phyloP scores from a whole-genome alignment of 2,329 filamentous ascomycete species.

The Aspergillus thermomutatus region DNA sequence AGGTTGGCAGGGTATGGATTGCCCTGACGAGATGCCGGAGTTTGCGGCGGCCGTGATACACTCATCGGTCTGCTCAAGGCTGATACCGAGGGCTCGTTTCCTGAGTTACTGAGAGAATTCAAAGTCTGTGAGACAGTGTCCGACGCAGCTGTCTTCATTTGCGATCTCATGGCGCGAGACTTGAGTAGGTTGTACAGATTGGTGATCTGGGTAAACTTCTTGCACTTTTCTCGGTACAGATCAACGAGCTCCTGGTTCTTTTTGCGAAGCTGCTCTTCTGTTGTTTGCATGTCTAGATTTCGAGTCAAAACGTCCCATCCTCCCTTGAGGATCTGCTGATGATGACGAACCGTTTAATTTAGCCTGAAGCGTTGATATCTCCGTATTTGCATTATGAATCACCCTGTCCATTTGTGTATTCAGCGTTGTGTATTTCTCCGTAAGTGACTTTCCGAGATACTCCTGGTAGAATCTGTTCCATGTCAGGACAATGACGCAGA shows the following conservation, averaged over 20 bases:
- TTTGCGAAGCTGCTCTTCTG: slow-evolving; percentile 61
- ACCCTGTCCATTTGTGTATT: slow-evolving; percentile 68
- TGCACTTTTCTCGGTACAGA: slow-evolving; percentile 67
- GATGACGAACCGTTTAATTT: slow-evolving; percentile 59
- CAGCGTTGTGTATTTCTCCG: slow-evolving; percentile 66
- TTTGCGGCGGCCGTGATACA: slow-evolving; percentile 21
- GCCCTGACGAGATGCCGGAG: slow-evolving; percentile 20
- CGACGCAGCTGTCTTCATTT: slow-evolving; percentile 54
- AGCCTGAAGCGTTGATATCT: slow-evolving; percentile 64
- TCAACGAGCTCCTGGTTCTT: slow-evolving; percentile 71
- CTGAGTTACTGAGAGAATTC: slow-evolving; percentile 29
- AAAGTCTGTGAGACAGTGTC: slow-evolving; percentile 50
- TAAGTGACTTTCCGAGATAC: slow-evolving; percentile 66
- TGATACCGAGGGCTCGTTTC: slow-evolving; percentile 13
- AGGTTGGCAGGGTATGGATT: slow-evolving; percentile 19
- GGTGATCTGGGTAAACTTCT: slow-evolving; percentile 66
- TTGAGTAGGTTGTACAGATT: slow-evolving; percentile 58
- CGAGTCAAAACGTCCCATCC: background rate
- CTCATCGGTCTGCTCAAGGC: slow-evolving; percentile 8
- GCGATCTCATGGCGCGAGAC: slow-evolving; percentile 51
- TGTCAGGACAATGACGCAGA: slow-evolving; percentile 5
- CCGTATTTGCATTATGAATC: slow-evolving; percentile 69
- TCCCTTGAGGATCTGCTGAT: background rate
- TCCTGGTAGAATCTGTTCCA: slow-evolving; percentile 68
- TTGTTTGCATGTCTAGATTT: slow-evolving; percentile 53